These are phyloP conservation scores for Sphenostylis stenocarpa DNA, from an alignment of 306 rosid genomes.

Conservation along the genomic window DNA sequence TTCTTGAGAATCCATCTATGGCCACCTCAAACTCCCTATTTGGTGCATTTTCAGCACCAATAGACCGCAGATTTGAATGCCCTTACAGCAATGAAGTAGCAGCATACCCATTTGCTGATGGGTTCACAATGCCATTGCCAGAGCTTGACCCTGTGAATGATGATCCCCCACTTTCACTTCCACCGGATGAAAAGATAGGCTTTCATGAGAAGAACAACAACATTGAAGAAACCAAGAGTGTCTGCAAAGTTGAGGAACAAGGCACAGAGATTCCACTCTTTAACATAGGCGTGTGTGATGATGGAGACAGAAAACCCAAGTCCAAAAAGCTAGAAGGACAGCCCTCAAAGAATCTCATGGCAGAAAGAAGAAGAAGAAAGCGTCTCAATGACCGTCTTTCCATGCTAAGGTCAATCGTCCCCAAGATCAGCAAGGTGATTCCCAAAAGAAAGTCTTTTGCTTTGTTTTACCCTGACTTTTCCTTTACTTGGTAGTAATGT, in stretches of 20 bases:
- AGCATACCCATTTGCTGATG: conserved; percentile 46
- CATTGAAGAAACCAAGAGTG: conserved; percentile 39
- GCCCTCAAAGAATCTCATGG: conserved; percentile 93
- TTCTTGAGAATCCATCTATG: conserved; percentile 55
- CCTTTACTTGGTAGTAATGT: background rate
- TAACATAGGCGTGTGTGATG: conserved; percentile 44
- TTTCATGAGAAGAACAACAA: conserved; percentile 40
- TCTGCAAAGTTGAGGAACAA: conserved; percentile 63
- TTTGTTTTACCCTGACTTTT: background rate
- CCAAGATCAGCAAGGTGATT: conserved; percentile 85
- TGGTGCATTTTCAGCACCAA: conserved; percentile 42
- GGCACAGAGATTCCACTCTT: conserved; percentile 44
- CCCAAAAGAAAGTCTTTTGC: background rate
- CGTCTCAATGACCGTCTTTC: conserved; percentile 83
- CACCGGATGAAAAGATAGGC: conserved; percentile 51
- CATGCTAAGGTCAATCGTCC: conserved; percentile 90
- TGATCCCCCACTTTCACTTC: conserved; percentile 29
- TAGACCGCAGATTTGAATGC: conserved; percentile 51
- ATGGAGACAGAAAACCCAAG: conserved; percentile 44
- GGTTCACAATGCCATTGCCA: conserved; percentile 41
- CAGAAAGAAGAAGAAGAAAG: conserved; percentile 85
- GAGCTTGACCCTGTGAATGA: conserved; percentile 46
- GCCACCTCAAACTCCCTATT: conserved; percentile 40
- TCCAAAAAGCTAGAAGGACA: conserved; percentile 70
- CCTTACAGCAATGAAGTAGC: conserved; percentile 18